A percentile compares a stretch with the other conserved stretches of the same genome.
These are phyloP conservation scores for Verticillium isaacii DNA, from an alignment of 2,329 filamentous ascomycete genomes.

Conservation along the genomic window DNA sequence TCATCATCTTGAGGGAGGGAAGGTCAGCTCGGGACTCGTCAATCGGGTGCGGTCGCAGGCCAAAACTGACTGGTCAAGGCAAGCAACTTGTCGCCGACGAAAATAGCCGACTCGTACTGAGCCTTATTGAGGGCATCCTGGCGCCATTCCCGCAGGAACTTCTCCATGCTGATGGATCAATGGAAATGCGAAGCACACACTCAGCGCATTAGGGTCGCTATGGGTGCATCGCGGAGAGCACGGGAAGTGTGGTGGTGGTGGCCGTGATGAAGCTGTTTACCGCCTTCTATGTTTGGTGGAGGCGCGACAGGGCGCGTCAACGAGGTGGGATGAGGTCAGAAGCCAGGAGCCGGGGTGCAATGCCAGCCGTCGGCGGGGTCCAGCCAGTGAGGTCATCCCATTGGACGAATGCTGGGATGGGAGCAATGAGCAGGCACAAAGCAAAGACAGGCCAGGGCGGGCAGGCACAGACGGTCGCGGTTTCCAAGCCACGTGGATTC, in stretches of 20 bases:
- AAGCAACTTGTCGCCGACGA: slow-evolving; percentile 93
- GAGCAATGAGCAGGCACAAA: background rate
- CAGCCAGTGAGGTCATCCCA: background rate
- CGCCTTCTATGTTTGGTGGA: background rate
- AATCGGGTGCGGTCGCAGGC: background rate
- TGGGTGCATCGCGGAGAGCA: background rate
- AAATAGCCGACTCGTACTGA: slow-evolving; percentile 94
- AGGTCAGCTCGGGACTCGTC: slow-evolving; percentile 5
- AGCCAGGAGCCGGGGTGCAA: background rate
- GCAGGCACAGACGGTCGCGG: background rate
- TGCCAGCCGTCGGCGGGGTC: background rate
- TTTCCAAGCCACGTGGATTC: background rate
- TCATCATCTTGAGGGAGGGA: slow-evolving; percentile 64
- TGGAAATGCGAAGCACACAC: background rate
- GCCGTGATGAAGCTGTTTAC: background rate
- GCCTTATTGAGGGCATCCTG: slow-evolving; percentile 94
- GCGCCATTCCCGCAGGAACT: slow-evolving; percentile 88
- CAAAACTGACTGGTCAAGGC: slow-evolving; percentile 75
- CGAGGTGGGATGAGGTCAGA: background rate
- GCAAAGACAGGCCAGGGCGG: background rate
- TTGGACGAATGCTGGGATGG: background rate
- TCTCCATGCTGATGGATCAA: slow-evolving; percentile 62
- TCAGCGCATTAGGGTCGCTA: background rate
- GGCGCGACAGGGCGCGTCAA: background rate
- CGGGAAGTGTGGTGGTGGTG: background rate